Evolutionary conservation across 768 basidiomycete species (phyloP).

Genomic region (Macrolepiota fuliginosa): DNA sequence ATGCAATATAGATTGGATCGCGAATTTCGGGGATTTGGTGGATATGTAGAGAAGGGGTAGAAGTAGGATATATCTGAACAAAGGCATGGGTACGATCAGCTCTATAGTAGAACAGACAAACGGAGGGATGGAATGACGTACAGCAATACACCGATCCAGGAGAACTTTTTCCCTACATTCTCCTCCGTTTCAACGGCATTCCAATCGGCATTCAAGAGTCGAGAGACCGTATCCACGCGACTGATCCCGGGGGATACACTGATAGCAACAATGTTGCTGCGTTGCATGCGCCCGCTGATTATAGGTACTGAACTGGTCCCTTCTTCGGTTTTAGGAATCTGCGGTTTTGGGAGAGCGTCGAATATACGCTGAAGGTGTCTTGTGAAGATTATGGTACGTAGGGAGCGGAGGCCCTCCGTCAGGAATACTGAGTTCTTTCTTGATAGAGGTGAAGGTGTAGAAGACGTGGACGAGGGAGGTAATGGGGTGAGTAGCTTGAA

Average conservation of each 20-base stretch:
- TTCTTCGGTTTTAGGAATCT: constrained; percentile 43
- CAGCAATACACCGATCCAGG: constrained; percentile 46
- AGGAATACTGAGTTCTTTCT: constrained; percentile 38
- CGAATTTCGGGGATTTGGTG: constrained; percentile 61
- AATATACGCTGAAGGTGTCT: constrained; percentile 83
- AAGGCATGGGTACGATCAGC: background rate
- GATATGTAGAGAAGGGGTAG: constrained; percentile 68
- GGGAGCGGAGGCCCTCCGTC: constrained; percentile 62
- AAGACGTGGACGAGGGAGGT: constrained; percentile 20
- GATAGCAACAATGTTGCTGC: constrained; percentile 74
- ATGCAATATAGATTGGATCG: constrained; percentile 79
- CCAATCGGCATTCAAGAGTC: constrained; percentile 49
- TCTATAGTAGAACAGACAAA: too few relatives aligned
- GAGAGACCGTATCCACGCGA: constrained; percentile 64
- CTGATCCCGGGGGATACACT: constrained; percentile 77
- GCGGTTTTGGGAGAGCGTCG: constrained; percentile 61
- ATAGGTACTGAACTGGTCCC: constrained; percentile 33
- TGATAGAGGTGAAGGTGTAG: background rate
- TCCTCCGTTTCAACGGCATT: constrained; percentile 6
- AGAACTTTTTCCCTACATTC: constrained; percentile 25
- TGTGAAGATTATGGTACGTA: constrained; percentile 62
- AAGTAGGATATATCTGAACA: constrained; percentile 57
- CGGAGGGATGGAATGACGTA: constrained; percentile 38
- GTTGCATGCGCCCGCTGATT: constrained; percentile 37
- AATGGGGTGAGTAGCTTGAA: constrained; percentile 21